A percentile compares a stretch with the other conserved stretches of the same genome.
Evolutionary conservation across 768 basidiomycete genomes (phyloP).

Genomic region (Kwoniella dendrophila): DNA sequence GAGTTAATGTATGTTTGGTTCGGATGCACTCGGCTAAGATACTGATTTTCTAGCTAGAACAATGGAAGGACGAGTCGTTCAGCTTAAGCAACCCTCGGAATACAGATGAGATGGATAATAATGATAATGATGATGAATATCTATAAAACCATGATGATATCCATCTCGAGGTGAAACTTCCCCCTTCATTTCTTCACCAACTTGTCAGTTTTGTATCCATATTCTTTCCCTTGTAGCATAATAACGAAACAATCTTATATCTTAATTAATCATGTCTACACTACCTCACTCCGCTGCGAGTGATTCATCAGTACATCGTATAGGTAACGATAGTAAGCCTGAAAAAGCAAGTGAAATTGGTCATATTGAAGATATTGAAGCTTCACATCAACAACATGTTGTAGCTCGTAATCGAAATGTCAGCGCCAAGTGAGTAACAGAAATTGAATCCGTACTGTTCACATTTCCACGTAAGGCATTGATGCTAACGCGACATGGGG

Average conservation of each 20-base stretch:
- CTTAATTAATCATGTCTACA: neutral
- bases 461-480: neutral
- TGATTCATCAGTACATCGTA: slow-evolving; percentile 4
- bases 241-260: neutral
- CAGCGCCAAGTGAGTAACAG: slow-evolving; percentile 36
- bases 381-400: slow-evolving; percentile 8
- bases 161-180: neutral
- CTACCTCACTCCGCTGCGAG: slow-evolving; percentile 1
- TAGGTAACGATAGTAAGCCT: slow-evolving; percentile 9
- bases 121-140: neutral
- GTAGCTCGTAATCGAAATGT: slow-evolving; percentile 29
- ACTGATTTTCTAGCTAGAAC: neutral
- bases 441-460: too few relatives aligned
- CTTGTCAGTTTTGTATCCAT: neutral
- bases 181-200: neutral
- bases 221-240: neutral
- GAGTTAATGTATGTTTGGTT: slow-evolving; percentile 3
- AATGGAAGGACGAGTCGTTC: too few relatives aligned
- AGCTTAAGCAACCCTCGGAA: too few relatives aligned
- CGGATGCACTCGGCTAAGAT: slow-evolving; percentile 6
- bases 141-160: neutral
- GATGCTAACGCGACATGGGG: neutral
- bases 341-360: slow-evolving; percentile 22
- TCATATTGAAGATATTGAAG: slow-evolving; percentile 27
- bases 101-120: too few relatives aligned